Base-by-base conservation (phyloP, 192 early-diverging fungal genomes). In the Coemansia sp. region DNA sequence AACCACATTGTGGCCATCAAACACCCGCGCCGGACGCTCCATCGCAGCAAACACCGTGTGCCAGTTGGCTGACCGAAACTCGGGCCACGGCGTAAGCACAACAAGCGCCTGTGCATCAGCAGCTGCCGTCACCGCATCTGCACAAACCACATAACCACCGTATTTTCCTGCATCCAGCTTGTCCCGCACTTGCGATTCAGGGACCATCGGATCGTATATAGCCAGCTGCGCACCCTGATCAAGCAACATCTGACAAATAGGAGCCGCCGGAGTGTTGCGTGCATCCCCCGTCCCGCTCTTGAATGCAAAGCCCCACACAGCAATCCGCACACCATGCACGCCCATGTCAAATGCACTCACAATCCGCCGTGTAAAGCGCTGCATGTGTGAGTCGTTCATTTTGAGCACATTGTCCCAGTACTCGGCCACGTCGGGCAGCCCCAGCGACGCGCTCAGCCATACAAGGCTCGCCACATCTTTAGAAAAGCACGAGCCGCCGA, bases 211-310 rank as follows among this genome's bases (percentile, higher is more conserved):
- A 66, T 97, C 95, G 73, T 93, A 97, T 55, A 97, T 84, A 22
- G 81, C 73, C 60, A 97, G 66, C 25, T 76, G 69, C 11, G 94
- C 93, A 22, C 85, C 88, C 60, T 91, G 88, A 66, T 88, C 80
- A 53, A 97, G 80, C 50, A 96, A 87, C 57, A 89, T 82, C 66
- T 90, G 86, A 72, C 88, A 87, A 27, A 97, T 75, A 2, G 85
- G 87, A 45, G 93, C 94, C n/a, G 95, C 93, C 25, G 95, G 91
- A 38, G 91, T 90, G 81, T 95, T 92, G 57, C 95, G 85, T 27
- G 95, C 91, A 80, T 97, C 95, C 61, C 92, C 91, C 25, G 94
- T 97, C 66, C 94, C 90, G 75, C 91, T 93, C 84, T 97, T 97
- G 84, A 92, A 97, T 0, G 95, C 92, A 77, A 97, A 97, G 5